Conservation (phyloP, 139 green algal genomes). For the Auxenochlorella protothecoides region DNA sequence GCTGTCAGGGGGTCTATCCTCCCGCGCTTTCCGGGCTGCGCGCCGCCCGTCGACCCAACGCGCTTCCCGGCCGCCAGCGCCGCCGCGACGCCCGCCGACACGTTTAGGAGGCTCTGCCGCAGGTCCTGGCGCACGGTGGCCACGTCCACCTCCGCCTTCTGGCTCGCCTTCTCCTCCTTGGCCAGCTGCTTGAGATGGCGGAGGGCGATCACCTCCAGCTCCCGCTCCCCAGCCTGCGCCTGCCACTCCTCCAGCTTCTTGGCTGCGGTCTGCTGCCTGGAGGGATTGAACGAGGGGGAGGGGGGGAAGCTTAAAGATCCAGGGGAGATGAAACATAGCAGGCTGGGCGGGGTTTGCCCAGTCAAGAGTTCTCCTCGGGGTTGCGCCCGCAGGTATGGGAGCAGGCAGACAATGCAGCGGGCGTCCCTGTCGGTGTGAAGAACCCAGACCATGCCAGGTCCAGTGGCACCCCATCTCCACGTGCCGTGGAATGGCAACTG, state of each 20-base stretch:
- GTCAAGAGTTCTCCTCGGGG: too few relatives aligned
- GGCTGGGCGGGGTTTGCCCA: too few relatives aligned
- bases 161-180: constrained; percentile 24
- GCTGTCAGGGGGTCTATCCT: constrained; percentile 7
- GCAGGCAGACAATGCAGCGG: too few relatives aligned
- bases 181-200: constrained; percentile 65
- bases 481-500: too few relatives aligned
- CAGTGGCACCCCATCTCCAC: too few relatives aligned
- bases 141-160: constrained; percentile 42
- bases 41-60: not conserved
- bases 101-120: constrained; percentile 14
- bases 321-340: too few relatives aligned
- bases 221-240: constrained; percentile 47
- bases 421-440: too few relatives aligned
- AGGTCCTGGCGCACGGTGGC: constrained; percentile 32
- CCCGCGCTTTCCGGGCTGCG: not conserved
- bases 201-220: constrained; percentile 69
- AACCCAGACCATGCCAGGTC: too few relatives aligned
- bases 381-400: too few relatives aligned
- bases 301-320: too few relatives aligned
- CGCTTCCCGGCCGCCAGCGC: constrained; percentile 10
- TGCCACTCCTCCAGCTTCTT: constrained; percentile 81
- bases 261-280: constrained; percentile 40
- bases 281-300: not conserved
- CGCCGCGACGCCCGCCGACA: constrained; percentile 29